Conservation (phyloP, 495 filamentous ascomycete genomes). For the Neurospora sp. region DNA sequence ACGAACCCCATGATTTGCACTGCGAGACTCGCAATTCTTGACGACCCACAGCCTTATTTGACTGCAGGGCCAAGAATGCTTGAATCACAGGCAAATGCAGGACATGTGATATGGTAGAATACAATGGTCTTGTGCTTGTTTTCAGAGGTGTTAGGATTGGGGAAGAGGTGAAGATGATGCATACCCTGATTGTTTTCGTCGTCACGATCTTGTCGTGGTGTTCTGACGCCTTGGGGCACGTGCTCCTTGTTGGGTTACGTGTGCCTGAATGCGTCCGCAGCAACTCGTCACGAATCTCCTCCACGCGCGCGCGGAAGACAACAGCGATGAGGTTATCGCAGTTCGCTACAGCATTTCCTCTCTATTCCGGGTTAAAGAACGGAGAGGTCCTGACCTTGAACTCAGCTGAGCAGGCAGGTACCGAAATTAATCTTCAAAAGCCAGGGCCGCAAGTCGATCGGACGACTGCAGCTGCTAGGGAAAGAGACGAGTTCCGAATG, state of each 20-base stretch:
- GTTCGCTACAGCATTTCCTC: neutral
- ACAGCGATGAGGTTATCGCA: neutral
- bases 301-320: neutral
- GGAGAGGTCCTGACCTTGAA: neutral
- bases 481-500: slow-evolving; percentile 3
- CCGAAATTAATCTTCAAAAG: neutral
- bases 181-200: slow-evolving; percentile 17
- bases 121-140: slow-evolving; percentile 12
- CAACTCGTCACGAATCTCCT: neutral
- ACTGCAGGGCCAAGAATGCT: slow-evolving; percentile 13
- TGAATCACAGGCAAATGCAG: slow-evolving; percentile 5
- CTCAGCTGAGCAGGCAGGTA: neutral
- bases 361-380: neutral
- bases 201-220: neutral
- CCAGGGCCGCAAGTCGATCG: slow-evolving; percentile 3
- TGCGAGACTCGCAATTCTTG: slow-evolving; percentile 17
- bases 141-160: slow-evolving; percentile 9
- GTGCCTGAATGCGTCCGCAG: neutral
- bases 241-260: neutral
- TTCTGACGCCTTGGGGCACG: neutral
- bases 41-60: slow-evolving; percentile 5
- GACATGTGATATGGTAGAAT: slow-evolving; percentile 17
- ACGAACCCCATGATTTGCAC: slow-evolving; percentile 6
- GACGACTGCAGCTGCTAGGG: slow-evolving; percentile 7
- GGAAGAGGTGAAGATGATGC: slow-evolving; percentile 16